Conservation (phyloP, 1,139 yeast genomes). For the Hanseniaspora sp. region DNA sequence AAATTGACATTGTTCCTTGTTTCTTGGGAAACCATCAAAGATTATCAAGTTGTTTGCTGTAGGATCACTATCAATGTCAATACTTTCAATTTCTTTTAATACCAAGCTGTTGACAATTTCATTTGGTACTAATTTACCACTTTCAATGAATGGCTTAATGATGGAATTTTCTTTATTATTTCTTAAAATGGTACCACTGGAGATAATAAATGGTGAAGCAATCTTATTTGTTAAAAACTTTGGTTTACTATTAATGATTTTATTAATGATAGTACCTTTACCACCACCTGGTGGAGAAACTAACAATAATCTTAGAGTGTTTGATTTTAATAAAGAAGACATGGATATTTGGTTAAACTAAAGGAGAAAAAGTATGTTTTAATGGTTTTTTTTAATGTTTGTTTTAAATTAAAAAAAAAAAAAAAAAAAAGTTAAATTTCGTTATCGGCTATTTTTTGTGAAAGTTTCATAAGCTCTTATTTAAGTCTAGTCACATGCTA, state of each 20-base stretch:
- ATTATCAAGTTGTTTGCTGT: constrained; percentile 40
- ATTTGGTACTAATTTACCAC: constrained; percentile 70
- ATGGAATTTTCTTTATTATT: constrained; percentile 53
- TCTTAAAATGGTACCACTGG: constrained; percentile 78
- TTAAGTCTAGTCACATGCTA: too few species aligned
- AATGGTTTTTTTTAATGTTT: too few species aligned
- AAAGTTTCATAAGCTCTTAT: too few species aligned
- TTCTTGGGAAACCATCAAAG: constrained; percentile 87
- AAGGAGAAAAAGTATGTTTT: too few species aligned
- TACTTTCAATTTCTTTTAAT: constrained; percentile 32
- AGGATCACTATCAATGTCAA: constrained; percentile 24
- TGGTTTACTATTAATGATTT: constrained; percentile 33
- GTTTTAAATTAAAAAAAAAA: too few species aligned
- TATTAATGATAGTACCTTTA: constrained; percentile 76
- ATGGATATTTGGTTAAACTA: background rate
- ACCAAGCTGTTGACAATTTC: constrained; percentile 51
- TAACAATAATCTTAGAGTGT: constrained; percentile 55
- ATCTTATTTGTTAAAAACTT: background rate
- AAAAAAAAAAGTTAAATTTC: too few species aligned
- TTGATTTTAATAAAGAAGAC: constrained; percentile 5
- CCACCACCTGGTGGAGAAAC: constrained; percentile 95
- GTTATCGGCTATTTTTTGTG: too few species aligned
- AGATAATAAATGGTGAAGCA: constrained; percentile 38
- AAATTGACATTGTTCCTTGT: constrained; percentile 54
- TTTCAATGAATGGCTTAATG: constrained; percentile 37